Conservation (phyloP, 2,329 filamentous ascomycete genomes). For the Fusarium algeriense region DNA sequence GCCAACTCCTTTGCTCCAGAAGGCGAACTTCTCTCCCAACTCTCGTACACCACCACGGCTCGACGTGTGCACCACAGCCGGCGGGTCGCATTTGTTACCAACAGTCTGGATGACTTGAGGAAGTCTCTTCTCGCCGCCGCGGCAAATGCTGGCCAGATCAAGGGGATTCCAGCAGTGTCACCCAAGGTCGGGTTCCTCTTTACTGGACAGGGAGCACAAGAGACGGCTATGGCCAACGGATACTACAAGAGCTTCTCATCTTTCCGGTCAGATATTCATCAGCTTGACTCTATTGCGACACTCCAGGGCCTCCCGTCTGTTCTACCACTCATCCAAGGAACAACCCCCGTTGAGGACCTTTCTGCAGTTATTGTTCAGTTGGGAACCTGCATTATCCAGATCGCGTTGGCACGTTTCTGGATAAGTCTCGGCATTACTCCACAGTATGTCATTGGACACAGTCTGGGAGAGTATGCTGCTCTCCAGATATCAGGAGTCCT, state of each 20-base stretch:
- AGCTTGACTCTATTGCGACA: neutral
- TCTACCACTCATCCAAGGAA: neutral
- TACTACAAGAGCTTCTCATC: constrained; percentile 5
- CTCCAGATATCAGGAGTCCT: constrained; percentile 72
- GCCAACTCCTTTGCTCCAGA: neutral
- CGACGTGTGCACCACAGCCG: neutral
- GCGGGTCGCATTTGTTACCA: neutral
- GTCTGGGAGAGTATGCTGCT: constrained; percentile 54
- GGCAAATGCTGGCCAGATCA: accelerated
- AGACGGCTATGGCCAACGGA: neutral
- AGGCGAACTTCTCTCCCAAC: neutral
- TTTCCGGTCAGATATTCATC: neutral
- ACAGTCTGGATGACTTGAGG: neutral
- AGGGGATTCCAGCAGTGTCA: neutral
- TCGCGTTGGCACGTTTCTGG: constrained; percentile 47
- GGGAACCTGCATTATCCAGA: neutral
- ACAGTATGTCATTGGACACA: constrained; percentile 62
- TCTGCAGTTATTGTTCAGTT: neutral
- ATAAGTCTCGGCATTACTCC: constrained; percentile 56
- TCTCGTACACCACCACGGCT: neutral
- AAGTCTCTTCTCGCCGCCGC: neutral
- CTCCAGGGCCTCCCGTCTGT: neutral
- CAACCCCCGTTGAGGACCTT: accelerated
- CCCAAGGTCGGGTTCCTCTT: neutral
- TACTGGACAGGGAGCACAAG: neutral